Conservation (phyloP, 257 asterid species). For the Solanum tacnaense region DNA sequence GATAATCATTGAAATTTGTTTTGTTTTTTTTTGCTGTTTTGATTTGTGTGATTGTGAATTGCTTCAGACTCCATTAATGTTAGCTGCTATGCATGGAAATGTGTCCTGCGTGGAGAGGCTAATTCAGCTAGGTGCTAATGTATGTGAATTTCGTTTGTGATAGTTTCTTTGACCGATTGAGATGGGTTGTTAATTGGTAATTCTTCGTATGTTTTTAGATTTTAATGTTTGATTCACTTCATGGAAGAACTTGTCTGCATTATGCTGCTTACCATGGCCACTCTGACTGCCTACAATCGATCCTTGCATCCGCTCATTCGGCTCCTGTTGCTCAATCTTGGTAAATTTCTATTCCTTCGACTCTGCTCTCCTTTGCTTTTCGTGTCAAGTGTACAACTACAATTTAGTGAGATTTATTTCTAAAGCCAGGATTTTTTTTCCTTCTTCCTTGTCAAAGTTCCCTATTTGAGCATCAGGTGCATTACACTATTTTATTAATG, state of each 20-base stretch:
- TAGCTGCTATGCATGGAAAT: slow-evolving; percentile 77
- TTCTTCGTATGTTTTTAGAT: slow-evolving; percentile 25
- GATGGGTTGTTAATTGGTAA: neutral
- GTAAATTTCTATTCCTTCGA: slow-evolving; percentile 20
- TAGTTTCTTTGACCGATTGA: neutral
- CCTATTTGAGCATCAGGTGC: neutral
- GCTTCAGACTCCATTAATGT: slow-evolving; percentile 73
- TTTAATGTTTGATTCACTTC: slow-evolving; percentile 57
- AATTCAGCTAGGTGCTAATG: slow-evolving; percentile 76
- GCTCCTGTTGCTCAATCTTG: slow-evolving; percentile 65
- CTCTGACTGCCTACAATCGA: slow-evolving; percentile 57
- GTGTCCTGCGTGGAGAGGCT: slow-evolving; percentile 55
- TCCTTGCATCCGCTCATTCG: slow-evolving; percentile 59
- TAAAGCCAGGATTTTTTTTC: neutral
- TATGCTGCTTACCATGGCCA: slow-evolving; percentile 82
- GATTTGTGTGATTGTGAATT: slow-evolving; percentile 11
- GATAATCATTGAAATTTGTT: neutral
- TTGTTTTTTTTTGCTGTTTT: neutral
- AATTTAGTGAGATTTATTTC: neutral
- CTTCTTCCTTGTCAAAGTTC: neutral
- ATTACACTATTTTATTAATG: neutral
- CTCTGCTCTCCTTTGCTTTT: neutral
- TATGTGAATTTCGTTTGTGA: slow-evolving; percentile 10
- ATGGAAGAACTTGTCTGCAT: slow-evolving; percentile 74
- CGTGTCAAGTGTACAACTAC: neutral